Percentiles rank a stretch among this genome's conserved stretches.
Evolutionary conservation across 2,329 filamentous ascomycete species (phyloP).

Genomic region (Colletotrichum sp.): DNA sequence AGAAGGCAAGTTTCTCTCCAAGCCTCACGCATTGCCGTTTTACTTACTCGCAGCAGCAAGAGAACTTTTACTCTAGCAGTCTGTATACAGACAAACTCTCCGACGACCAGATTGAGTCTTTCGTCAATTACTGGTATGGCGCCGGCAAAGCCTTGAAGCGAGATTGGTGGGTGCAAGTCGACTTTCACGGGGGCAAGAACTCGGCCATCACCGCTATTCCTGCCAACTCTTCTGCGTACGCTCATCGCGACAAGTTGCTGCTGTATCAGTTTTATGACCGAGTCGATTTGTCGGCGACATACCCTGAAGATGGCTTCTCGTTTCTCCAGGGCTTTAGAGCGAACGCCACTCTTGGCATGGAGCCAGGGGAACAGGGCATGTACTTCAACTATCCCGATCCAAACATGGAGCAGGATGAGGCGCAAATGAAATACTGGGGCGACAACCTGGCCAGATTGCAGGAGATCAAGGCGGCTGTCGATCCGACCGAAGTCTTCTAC

Average conservation of each 20-base stretch:
- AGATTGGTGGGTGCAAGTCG: constrained; percentile 39
- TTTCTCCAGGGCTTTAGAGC: constrained; percentile 37
- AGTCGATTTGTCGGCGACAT: constrained; percentile 29
- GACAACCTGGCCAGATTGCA: constrained; percentile 35
- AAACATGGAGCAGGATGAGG: constrained; percentile 34
- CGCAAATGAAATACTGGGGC: constrained; percentile 41
- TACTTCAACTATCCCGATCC: constrained; percentile 49
- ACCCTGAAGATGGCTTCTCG: constrained; percentile 37
- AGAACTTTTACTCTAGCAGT: constrained; percentile 32
- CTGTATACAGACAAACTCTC: constrained; percentile 31
- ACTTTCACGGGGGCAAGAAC: constrained; percentile 38
- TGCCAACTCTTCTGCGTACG: constrained; percentile 35
- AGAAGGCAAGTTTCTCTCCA: not conserved
- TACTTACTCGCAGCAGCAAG: constrained; percentile 23
- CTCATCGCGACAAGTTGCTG: constrained; percentile 49
- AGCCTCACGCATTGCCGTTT: rapidly evolving
- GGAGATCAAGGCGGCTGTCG: constrained; percentile 38
- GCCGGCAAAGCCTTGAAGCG: constrained; percentile 24
- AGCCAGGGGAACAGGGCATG: constrained; percentile 37
- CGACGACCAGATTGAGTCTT: constrained; percentile 23
- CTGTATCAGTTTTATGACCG: constrained; percentile 54
- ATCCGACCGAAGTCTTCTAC: constrained; percentile 43
- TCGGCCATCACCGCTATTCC: constrained; percentile 36
- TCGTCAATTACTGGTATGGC: constrained; percentile 31
- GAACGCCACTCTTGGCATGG: constrained; percentile 34